Evolutionary conservation across 208 protist species (phyloP).

Genomic region (Herpetomonas samuelpessoai): DNA sequence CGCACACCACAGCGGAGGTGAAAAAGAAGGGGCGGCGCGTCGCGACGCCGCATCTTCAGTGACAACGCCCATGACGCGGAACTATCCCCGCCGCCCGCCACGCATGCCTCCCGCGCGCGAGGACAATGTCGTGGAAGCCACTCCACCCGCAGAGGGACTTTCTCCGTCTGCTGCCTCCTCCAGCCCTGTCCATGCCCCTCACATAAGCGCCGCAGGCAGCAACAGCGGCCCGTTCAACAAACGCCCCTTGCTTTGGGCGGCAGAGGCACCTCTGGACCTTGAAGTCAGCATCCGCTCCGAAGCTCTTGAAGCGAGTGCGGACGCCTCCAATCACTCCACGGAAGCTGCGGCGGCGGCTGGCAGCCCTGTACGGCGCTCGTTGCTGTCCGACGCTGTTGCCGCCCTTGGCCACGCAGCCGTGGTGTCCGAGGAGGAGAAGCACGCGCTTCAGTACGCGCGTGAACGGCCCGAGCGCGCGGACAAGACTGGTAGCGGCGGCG

Average conservation of each 20-base stretch:
- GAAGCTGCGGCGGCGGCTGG: neutral
- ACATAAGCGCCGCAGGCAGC: too few relatives aligned
- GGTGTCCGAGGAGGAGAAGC: neutral
- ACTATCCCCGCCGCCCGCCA: conserved; percentile 41
- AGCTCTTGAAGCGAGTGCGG: too few relatives aligned
- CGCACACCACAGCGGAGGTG: too few relatives aligned
- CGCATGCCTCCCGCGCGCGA: conserved; percentile 22
- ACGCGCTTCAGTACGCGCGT: neutral
- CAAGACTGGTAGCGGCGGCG: neutral
- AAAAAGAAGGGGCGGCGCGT: too few relatives aligned
- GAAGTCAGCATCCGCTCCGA: neutral
- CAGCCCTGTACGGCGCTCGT: neutral
- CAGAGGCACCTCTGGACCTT: too few relatives aligned
- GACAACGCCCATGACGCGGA: too few relatives aligned
- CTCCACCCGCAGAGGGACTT: conserved; percentile 17
- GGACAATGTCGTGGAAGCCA: conserved; percentile 35
- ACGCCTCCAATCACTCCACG: neutral
- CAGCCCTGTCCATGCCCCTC: too few relatives aligned
- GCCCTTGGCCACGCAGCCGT: neutral
- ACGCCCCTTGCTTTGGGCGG: too few relatives aligned
- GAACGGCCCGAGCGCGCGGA: neutral
- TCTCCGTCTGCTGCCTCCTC: too few relatives aligned
- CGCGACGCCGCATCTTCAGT: too few relatives aligned
- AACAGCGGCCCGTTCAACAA: too few relatives aligned
- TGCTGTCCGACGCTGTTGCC: neutral